phyloP scores from a whole-genome alignment of 1,284 basidiomycete species.

The Pterulicium gracile region DNA sequence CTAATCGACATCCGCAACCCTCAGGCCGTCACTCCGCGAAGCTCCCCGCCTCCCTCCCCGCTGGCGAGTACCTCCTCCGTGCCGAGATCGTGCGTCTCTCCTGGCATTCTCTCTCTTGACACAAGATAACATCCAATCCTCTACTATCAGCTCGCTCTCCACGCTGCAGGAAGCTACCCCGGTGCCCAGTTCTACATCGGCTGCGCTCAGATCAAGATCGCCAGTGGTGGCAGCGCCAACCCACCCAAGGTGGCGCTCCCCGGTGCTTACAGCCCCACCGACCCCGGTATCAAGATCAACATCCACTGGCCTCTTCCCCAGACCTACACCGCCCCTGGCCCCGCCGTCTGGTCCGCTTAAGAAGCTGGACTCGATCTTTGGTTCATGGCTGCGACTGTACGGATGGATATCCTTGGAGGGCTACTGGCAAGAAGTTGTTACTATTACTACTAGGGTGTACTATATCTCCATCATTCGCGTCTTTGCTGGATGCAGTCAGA shows the following conservation, averaged over 20 bases:
- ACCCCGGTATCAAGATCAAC: background rate
- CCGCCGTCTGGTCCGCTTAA: background rate
- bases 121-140: background rate
- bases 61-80: slow-evolving; percentile 39
- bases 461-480: too few relatives aligned
- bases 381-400: too few relatives aligned
- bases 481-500: too few relatives aligned
- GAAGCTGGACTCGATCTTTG: too few relatives aligned
- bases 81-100: slow-evolving; percentile 29
- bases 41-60: slow-evolving; percentile 33
- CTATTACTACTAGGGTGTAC: too few relatives aligned
- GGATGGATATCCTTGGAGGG: too few relatives aligned
- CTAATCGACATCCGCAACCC: background rate
- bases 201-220: background rate
- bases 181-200: slow-evolving; percentile 39
- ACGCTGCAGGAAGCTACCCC: slow-evolving; percentile 28
- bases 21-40: slow-evolving; percentile 33
- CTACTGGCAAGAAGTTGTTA: too few relatives aligned
- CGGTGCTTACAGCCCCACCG: background rate
- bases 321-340: background rate
- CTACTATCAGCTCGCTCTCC: slow-evolving; percentile 31
- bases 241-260: slow-evolving; percentile 2
- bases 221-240: slow-evolving; percentile 4
- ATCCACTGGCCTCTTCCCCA: background rate
- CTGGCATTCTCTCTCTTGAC: background rate